Percentiles rank a stretch among this genome's conserved stretches.
Conservation (phyloP, 169 alveolate species). For the Cryptosporidium ubiquitum region DNA sequence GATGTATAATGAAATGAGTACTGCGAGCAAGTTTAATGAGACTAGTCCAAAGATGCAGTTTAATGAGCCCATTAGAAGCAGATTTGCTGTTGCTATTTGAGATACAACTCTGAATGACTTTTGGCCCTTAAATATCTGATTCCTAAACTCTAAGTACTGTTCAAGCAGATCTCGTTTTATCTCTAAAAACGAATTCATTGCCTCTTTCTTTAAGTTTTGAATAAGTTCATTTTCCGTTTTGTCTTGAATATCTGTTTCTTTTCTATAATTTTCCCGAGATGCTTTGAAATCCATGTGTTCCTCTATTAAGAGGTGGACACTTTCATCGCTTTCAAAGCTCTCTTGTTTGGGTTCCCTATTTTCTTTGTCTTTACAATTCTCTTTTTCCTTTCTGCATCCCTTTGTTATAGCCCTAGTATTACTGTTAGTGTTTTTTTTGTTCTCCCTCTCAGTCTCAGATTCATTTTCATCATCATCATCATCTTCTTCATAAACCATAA, state of each 20-base stretch:
- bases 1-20: slow-evolving; percentile 21
- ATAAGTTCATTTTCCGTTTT: neutral
- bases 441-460: neutral
- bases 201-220: slow-evolving; percentile 41
- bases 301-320: neutral
- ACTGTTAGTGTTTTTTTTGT: neutral
- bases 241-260: neutral
- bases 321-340: neutral
- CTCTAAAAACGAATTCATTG: slow-evolving; percentile 17
- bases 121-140: slow-evolving; percentile 39
- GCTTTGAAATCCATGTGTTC: neutral
- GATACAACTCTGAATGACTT: slow-evolving; percentile 21
- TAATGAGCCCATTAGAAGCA: slow-evolving; percentile 21
- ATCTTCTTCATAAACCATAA: neutral
- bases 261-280: neutral
- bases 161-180: slow-evolving; percentile 11
- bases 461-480: neutral
- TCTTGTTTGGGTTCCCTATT: neutral
- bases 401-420: too few relatives aligned
- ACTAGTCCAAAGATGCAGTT: slow-evolving; percentile 8
- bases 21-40: neutral
- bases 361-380: neutral
- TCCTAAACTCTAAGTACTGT: slow-evolving; percentile 31
- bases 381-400: neutral
- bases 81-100: slow-evolving; percentile 18